Evolutionary conservation across 345 rosid species (phyloP), one percentile per base, ranked within the genome.

Genomic region (Populus ilicifolia): DNA sequence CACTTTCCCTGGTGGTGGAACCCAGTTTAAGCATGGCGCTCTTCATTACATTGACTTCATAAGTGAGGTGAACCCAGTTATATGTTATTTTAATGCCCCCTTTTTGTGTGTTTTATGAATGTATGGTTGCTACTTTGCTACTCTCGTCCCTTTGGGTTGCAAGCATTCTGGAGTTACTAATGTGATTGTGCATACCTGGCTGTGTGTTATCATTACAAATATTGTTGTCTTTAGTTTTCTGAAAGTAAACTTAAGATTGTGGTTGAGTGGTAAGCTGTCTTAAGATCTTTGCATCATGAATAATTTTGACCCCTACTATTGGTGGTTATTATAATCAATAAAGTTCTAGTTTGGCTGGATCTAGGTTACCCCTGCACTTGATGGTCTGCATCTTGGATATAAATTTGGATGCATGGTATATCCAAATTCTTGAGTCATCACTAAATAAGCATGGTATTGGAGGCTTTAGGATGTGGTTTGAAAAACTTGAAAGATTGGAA

Each of bases 1-100:
- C 68, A 93, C 97, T 76, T 93, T 96, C 81, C 99, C 99, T 44
- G 98, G 99, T 73, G 98, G 98, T 67, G 98, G 99, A 83, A 96
- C 99, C 83, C 98, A 96, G 79, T 96, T 96, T 85, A 92, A 93
- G 90, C 87, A 90, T 43, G 99, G 98, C 68, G 96, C 99, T 86
- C 92, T 96, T 59, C 97, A 92, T 86, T 96, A 96, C 82, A 92
- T 96, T 41, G 98, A 96, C 89, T 96, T 96, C 80, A 89, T 96
- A 76, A 89, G 91, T 85, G 90, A 93, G 97, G 99, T 91, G 69
- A 74, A 27, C 67, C 35, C 0, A 12, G 35, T 29, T 23, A 29
- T 62, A 25, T 62, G 67, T 11, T 62, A 23, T 62, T 62, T 25
- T 25, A 10, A 27, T n/a, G 29, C 67, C 65, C 5, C 25, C 17